Base-by-base conservation (phyloP, 23 red algal species). In the Gracilariopsis chorda region DNA sequence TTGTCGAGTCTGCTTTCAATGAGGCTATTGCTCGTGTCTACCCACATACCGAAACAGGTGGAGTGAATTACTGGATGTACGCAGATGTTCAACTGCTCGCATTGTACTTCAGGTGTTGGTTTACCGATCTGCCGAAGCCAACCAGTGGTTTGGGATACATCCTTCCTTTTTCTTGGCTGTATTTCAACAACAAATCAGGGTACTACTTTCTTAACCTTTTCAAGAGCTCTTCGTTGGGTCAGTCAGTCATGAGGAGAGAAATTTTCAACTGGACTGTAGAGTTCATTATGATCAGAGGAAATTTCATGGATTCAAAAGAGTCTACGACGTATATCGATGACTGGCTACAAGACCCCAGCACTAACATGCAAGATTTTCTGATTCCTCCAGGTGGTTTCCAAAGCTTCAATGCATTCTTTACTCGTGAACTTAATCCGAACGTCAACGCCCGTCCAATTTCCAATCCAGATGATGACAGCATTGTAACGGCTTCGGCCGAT, bases 221-320 rank as follows among this genome's bases (percentile, higher is more conserved):
- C 25, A 20, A 59, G 45, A 80, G 46, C 25, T 52, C 48, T 40
- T 53, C 42, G 23, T 9, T 8, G 9, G 10, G 37, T 32, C 7
- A 40, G 19, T 28, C 7, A 21, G 49, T n/a, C 10, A 52, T 30
- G 14, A 51, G 43, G 23, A 59, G 49, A 14, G 76, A 80, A 56
- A 80, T 80, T 19, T 80, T 80, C 36, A 29, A 80, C 24, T 80
- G 76, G 76, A 80, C 76, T 32, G 49, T 55, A 47, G 76, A 59
- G 13, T 80, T 80, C 23, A 80, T 80, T 12, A 29, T 80, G 44
- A 55, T 53, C 24, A 40, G 46, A 17, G 76, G 76, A 23, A 19
- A 55, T 17, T 80, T 51, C 46, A 80, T 80, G 76, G 76, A 80
- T 28, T 55, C 76, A 11, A 17, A 24, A 25, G 76, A 80, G n/a